Conservation (phyloP, 495 filamentous ascomycete species). For the Penicillium maclennaniae region DNA sequence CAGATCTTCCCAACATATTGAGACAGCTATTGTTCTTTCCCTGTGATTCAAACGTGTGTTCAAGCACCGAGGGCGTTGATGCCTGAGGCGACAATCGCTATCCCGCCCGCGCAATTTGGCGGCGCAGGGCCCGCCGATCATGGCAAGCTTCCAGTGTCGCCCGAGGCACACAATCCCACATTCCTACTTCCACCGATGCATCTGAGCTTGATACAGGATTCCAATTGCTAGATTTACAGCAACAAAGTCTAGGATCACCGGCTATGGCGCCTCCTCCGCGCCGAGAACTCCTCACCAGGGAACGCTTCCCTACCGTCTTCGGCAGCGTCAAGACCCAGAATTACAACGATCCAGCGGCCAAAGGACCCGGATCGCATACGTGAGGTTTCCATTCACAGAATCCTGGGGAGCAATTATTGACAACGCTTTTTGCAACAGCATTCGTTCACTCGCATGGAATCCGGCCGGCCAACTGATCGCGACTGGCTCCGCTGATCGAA, state of each 20-base stretch:
- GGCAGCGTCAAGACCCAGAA: slow-evolving; percentile 54
- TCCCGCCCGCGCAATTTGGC: slow-evolving; percentile 9
- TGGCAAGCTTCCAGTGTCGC: not conserved
- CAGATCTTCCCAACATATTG: too few relatives aligned
- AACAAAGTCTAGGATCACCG: slow-evolving; percentile 14
- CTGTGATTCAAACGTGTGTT: not conserved
- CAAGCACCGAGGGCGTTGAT: not conserved
- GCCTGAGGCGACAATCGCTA: slow-evolving; percentile 20
- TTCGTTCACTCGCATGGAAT: slow-evolving; percentile 84
- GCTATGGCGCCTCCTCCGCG: slow-evolving; percentile 51
- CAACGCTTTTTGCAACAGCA: slow-evolving; percentile 26
- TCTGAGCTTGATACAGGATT: slow-evolving; percentile 6
- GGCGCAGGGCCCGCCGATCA: not conserved
- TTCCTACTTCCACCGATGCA: slow-evolving; percentile 14
- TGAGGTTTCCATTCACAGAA: slow-evolving; percentile 24
- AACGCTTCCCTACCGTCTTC: slow-evolving; percentile 58
- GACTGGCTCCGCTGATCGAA: slow-evolving; percentile 76
- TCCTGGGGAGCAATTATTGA: slow-evolving; percentile 3
- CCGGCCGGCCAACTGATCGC: slow-evolving; percentile 82
- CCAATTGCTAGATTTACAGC: slow-evolving; percentile 12
- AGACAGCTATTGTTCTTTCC: not conserved
- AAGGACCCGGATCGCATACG: slow-evolving; percentile 51
- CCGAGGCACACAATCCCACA: not conserved
- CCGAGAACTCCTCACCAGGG: slow-evolving; percentile 57
- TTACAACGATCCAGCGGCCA: slow-evolving; percentile 57